A percentile compares a stretch with the other conserved stretches of the same genome.
These are phyloP conservation scores for Prunus campanulata DNA, from an alignment of 306 rosid species.

Conservation along the genomic window DNA sequence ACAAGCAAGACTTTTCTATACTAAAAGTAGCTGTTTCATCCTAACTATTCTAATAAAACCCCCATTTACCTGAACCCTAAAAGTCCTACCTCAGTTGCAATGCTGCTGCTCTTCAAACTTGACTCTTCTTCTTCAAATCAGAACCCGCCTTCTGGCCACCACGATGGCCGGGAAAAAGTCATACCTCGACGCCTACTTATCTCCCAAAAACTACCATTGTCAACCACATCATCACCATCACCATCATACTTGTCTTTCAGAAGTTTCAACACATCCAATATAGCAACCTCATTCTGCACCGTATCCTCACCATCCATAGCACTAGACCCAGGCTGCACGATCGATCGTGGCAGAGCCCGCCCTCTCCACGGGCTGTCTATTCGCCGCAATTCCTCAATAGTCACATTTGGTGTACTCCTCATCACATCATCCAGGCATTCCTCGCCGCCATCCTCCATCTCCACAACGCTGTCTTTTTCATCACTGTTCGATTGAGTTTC, in stretches of 20 bases:
- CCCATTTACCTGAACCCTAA: background rate
- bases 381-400: conserved; percentile 11
- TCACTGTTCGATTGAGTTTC: conserved; percentile 3
- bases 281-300: background rate
- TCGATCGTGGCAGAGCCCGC: conserved; percentile 26
- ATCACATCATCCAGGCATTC: background rate
- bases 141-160: conserved; percentile 24
- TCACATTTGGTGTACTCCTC: background rate
- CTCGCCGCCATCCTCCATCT: background rate
- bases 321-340: background rate
- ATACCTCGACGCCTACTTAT: conserved; percentile 26
- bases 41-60: too few relatives aligned
- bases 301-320: background rate
- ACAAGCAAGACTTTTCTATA: background rate
- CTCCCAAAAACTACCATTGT: conserved; percentile 12
- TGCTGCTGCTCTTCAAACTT: conserved; percentile 1
- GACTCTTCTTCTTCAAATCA: background rate
- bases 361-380: background rate
- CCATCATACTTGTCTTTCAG: background rate
- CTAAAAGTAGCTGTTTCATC: background rate
- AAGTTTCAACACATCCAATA: conserved; percentile 30
- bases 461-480: background rate
- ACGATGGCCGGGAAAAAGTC: conserved; percentile 35
- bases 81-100: background rate
- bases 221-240: background rate